These are phyloP conservation scores for Coemansia brasiliensis DNA, from an alignment of 192 early-diverging fungal species.

Conservation along the genomic window DNA sequence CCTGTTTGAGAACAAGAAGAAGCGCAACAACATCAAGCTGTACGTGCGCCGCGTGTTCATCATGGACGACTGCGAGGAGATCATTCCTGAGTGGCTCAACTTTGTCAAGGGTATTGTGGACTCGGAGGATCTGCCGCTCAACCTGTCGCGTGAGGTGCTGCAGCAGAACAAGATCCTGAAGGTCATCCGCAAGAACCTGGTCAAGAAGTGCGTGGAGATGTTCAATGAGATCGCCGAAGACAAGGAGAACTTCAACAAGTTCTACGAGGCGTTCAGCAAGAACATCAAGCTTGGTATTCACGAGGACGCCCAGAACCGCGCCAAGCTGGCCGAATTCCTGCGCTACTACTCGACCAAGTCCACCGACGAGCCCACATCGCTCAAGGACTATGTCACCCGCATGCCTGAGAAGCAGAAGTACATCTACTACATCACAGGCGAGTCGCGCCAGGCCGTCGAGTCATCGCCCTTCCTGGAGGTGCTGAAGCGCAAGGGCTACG, in stretches of 20 bases:
- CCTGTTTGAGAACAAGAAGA: constrained; percentile 98
- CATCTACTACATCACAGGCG: constrained; percentile 99
- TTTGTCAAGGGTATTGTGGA: constrained; percentile 99
- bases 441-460: constrained; percentile 90
- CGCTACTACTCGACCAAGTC: constrained; percentile 99
- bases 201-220: constrained; percentile 99
- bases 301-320: constrained; percentile 97
- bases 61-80: constrained; percentile 99
- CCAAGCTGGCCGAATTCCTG: constrained; percentile 95
- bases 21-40: constrained; percentile 99
- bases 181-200: constrained; percentile 99
- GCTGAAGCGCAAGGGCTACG: constrained; percentile 98
- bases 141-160: constrained; percentile 99
- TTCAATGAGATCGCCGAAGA: constrained; percentile 96
- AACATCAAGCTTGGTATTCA: constrained; percentile 99
- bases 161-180: constrained; percentile 99
- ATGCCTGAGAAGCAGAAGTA: constrained; percentile 99
- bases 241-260: constrained; percentile 98
- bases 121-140: constrained; percentile 99
- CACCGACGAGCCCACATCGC: constrained; percentile 92
- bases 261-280: constrained; percentile 99
- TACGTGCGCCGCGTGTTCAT: constrained; percentile 99
- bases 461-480: constrained; percentile 98
- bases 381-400: constrained; percentile 99
- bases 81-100: constrained; percentile 98